Base-by-base conservation (phyloP, 345 rosid species). In the Mercurialis annua region DNA sequence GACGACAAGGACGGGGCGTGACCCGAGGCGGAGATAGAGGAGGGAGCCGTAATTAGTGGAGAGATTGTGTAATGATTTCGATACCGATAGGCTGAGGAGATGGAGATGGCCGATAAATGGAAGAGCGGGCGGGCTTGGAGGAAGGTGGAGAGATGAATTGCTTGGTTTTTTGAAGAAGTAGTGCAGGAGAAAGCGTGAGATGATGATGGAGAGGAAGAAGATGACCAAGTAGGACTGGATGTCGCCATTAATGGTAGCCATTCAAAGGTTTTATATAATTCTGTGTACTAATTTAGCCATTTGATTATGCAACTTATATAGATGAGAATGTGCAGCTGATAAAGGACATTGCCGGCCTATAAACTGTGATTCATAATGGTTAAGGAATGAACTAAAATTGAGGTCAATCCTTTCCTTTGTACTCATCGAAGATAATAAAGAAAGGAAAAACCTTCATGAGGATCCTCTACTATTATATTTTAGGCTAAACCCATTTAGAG, bases 71-170 rank as follows among this genome's bases (percentile, higher is more conserved):
- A 80, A 78, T 26, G 74, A 62, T 52, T 68, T 76, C 79, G 74
- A 18, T 24, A 63, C 21, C 27, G 68, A 52, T 61, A 71, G 64
- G 31, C 65, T 68, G 15, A 80, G 71, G 52, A 71, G 80, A 67
- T 80, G 89, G 31, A 81, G 75, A 62, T 82, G 89, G 54, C 85
- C 85, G 27, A 79, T 78, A 51, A 81, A 4, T 8, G 81, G 89
- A 27, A 80, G 21, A 17, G 75, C 71, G 0, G 79, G 77, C 33
- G 86, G 86, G 46, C 83, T 80, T 2, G 83, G 89, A 65, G 83
- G 86, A 24, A 76, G 76, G 33, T 33, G 26, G 56, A 65, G 75
- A 24, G 57, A 23, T 33, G 30, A 38, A 18, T 64, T 51, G 17
- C 34, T 59, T 10, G 63, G 62, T 68, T 79, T 75, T 18, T 68